These are phyloP conservation scores for Solanum dulcamara DNA, from an alignment of 257 asterid genomes.

Conservation along the genomic window DNA sequence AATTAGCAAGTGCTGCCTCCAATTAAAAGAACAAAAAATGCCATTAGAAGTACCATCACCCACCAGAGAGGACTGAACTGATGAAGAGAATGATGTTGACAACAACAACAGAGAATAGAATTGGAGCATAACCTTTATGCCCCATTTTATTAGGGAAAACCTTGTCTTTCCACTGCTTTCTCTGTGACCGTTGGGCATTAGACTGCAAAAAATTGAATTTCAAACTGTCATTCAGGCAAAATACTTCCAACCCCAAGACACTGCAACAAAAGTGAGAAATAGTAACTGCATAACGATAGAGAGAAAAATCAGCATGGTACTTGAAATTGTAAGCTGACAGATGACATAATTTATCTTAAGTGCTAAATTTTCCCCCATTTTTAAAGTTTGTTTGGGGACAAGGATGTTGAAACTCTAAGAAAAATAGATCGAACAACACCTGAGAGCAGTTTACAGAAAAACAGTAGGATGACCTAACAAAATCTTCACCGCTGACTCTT, in stretches of 20 bases:
- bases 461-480: background rate
- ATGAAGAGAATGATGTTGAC: constrained; percentile 59
- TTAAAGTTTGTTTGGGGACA: background rate
- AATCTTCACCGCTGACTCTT: background rate
- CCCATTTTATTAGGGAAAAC: constrained; percentile 44
- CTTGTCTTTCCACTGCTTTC: constrained; percentile 41
- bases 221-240: constrained; percentile 17
- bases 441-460: background rate
- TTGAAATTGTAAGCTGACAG: background rate
- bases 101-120: constrained; percentile 54
- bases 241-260: background rate
- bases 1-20: constrained; percentile 18
- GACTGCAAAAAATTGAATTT: constrained; percentile 44
- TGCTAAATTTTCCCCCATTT: background rate
- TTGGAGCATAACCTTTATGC: constrained; percentile 66
- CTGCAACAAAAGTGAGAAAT: background rate
- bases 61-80: constrained; percentile 67
- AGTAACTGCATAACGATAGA: background rate
- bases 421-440: background rate
- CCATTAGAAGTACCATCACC: constrained; percentile 16
- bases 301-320: background rate
- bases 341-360: background rate
- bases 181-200: constrained; percentile 42
- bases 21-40: background rate
- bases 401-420: background rate